These are phyloP conservation scores for Pseudogymnoascus sp. DNA, from an alignment of 2,329 filamentous ascomycete species.

Conservation along the genomic window DNA sequence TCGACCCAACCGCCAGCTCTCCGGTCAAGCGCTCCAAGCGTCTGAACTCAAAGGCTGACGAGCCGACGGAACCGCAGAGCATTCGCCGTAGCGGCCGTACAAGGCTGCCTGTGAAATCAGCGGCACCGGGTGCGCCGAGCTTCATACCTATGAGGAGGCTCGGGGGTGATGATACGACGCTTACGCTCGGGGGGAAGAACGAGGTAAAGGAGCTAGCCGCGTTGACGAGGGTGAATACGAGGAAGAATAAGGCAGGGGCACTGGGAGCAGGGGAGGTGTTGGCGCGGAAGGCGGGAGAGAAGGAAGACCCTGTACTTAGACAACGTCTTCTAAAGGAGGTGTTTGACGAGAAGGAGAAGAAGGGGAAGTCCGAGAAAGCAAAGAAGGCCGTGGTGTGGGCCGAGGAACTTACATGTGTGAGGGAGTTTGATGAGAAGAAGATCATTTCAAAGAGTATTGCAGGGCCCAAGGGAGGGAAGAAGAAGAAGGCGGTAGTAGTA, in stretches of 20 bases:
- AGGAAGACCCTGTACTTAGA: conserved; percentile 33
- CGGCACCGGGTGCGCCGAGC: conserved; percentile 21
- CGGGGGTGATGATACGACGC: conserved; percentile 25
- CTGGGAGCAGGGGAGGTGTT: conserved; percentile 25
- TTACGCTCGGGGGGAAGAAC: conserved; percentile 17
- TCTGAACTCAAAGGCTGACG: neutral
- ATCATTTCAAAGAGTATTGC: conserved; percentile 18
- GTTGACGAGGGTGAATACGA: conserved; percentile 38
- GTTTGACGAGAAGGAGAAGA: conserved; percentile 27
- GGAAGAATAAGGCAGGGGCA: conserved; percentile 38
- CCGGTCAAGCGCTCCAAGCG: neutral
- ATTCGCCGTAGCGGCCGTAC: conserved; percentile 28
- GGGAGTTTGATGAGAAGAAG: conserved; percentile 21
- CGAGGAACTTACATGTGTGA: conserved; percentile 26
- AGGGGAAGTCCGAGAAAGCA: conserved; percentile 23
- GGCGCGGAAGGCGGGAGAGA: conserved; percentile 31
- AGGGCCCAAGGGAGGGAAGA: conserved; percentile 16
- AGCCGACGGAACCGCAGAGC: neutral
- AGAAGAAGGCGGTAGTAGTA: conserved; percentile 19
- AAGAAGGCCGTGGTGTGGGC: conserved; percentile 27
- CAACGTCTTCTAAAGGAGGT: conserved; percentile 29
- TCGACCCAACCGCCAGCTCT: neutral
- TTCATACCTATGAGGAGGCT: conserved; percentile 28
- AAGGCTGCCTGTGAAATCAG: conserved; percentile 22
- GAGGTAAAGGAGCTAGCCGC: conserved; percentile 27